Conservation (phyloP, 306 rosid species). For the Macrotyloma uniflorum region DNA sequence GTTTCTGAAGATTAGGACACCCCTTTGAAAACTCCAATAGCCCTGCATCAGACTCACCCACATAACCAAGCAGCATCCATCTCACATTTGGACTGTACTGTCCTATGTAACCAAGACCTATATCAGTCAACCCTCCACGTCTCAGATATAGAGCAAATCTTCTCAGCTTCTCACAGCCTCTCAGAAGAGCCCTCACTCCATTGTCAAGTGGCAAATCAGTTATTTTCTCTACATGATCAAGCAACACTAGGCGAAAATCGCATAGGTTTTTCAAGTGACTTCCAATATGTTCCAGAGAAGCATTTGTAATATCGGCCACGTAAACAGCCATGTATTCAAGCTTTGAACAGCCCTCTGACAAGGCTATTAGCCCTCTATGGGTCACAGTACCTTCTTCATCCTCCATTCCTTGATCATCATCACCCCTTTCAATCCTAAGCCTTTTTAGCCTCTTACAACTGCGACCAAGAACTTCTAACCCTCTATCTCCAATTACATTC, state of each 20-base stretch:
- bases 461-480: conserved; percentile 78
- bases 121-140: conserved; percentile 76
- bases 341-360: conserved; percentile 82
- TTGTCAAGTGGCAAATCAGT: conserved; percentile 86
- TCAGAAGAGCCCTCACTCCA: conserved; percentile 79
- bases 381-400: conserved; percentile 87
- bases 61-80: conserved; percentile 94
- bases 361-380: conserved; percentile 82
- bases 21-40: conserved; percentile 78
- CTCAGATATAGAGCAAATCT: conserved; percentile 91
- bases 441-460: conserved; percentile 72
- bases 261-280: conserved; percentile 65
- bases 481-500: conserved; percentile 95
- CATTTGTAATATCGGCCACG: conserved; percentile 82
- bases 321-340: conserved; percentile 91
- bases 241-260: conserved; percentile 90
- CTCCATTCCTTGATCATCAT: conserved; percentile 90
- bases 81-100: conserved; percentile 75
- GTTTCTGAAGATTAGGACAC: conserved; percentile 87
- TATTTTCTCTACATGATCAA: conserved; percentile 67
- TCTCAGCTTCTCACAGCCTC: conserved; percentile 77
- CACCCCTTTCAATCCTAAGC: conserved; percentile 95
- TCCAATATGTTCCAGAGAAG: conserved; percentile 74
- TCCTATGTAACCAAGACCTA: conserved; percentile 81
- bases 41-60: conserved; percentile 82